Conservation (phyloP, 148 eudicot genomes). For the Fallopia convolvulus region DNA sequence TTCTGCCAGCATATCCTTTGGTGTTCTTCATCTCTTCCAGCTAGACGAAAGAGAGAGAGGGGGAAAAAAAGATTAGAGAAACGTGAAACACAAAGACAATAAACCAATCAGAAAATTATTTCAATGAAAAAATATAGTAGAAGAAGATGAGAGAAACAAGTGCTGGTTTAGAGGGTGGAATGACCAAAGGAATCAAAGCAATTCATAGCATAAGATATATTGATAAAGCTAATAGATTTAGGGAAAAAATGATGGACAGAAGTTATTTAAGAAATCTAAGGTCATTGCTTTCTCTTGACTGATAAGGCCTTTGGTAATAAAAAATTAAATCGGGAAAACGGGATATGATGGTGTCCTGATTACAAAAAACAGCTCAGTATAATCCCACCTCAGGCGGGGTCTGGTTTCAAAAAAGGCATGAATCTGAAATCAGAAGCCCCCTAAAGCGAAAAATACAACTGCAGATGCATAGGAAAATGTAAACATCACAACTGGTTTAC, state of each 20-base stretch:
- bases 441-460: neutral
- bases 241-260: neutral
- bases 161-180: neutral
- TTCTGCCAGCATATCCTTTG: conserved; percentile 22
- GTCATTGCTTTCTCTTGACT: neutral
- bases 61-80: neutral
- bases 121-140: neutral
- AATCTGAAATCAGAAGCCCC: neutral
- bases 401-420: neutral
- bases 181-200: neutral
- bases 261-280: neutral
- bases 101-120: neutral
- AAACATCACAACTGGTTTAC: conserved; percentile 23
- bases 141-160: neutral
- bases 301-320: neutral
- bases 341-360: neutral
- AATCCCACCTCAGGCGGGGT: too few relatives aligned
- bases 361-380: neutral
- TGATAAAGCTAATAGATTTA: neutral
- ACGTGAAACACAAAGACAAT: neutral
- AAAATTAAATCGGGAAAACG: neutral
- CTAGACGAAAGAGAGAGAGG: conserved; percentile 29
- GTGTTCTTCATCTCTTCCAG: conserved; percentile 48
- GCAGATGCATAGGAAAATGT: neutral
- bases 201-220: neutral